phyloP scores from a whole-genome alignment of 139 green algal species.

The Asterochloris erici region DNA sequence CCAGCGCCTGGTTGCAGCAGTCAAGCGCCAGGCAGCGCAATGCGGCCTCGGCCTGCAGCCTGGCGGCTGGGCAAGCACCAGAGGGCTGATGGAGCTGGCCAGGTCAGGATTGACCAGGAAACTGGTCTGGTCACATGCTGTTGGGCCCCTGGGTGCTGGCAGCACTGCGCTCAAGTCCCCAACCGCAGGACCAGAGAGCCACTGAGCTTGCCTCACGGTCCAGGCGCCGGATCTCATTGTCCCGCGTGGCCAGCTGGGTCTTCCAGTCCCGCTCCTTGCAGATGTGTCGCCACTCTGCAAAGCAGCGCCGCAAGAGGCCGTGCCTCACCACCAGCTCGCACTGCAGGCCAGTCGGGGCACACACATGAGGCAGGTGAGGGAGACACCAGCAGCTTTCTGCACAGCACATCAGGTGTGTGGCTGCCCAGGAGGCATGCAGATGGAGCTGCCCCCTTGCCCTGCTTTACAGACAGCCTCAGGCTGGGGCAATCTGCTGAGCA shows the following conservation, averaged over 20 bases:
- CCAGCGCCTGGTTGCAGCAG: too few species aligned
- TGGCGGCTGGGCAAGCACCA: too few species aligned
- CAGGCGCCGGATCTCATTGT: constrained; percentile 43
- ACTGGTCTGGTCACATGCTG: too few species aligned
- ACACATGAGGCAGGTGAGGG: not conserved
- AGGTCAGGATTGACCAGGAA: too few species aligned
- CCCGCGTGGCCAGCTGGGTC: constrained; percentile 55
- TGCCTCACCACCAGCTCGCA: constrained; percentile 27
- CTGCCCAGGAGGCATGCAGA: not conserved
- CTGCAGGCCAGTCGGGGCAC: not conserved
- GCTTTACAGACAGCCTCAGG: too few species aligned
- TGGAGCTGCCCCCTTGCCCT: too few species aligned
- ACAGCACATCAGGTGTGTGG: not conserved
- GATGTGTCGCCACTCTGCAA: constrained; percentile 54
- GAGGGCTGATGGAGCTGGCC: too few species aligned
- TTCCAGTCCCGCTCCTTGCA: constrained; percentile 65
- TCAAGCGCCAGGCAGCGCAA: too few species aligned
- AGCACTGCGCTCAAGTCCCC: too few species aligned
- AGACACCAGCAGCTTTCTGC: not conserved
- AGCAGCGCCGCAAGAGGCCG: constrained; percentile 50
- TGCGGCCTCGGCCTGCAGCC: too few species aligned
- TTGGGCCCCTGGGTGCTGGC: too few species aligned
- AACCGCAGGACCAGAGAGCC: not conserved
- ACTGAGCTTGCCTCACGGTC: constrained; percentile 7
- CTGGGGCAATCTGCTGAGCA: too few species aligned